These are phyloP conservation scores for Kluyveromyces lactis DNA, from an alignment of 805 yeast genomes.

Conservation along the genomic window DNA sequence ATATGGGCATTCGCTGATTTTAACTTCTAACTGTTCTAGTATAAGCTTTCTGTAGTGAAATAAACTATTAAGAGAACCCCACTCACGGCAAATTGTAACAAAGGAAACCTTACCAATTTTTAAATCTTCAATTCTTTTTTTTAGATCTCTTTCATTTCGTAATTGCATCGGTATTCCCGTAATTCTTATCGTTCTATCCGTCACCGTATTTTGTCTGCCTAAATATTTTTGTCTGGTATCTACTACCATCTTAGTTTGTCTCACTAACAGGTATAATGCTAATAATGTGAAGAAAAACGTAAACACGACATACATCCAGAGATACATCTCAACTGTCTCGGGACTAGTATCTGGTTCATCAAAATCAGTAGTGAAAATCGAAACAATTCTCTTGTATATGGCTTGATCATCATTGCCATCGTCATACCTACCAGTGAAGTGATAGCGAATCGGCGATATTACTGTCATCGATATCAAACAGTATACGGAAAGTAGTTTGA, in stretches of 20 bases:
- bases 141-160: conserved; percentile 61
- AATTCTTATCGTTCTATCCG: conserved; percentile 82
- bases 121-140: conserved; percentile 65
- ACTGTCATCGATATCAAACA: conserved; percentile 62
- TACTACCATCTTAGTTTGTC: conserved; percentile 68
- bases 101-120: conserved; percentile 75
- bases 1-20: conserved; percentile 29
- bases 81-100: conserved; percentile 76
- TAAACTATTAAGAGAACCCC: conserved; percentile 65
- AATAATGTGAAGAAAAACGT: conserved; percentile 77
- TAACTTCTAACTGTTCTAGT: conserved; percentile 51
- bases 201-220: conserved; percentile 79
- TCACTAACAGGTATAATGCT: conserved; percentile 49
- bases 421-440: conserved; percentile 74
- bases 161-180: conserved; percentile 84
- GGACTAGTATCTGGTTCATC: conserved; percentile 23
- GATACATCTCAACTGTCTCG: conserved; percentile 45
- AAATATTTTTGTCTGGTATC: conserved; percentile 69
- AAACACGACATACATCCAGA: conserved; percentile 81
- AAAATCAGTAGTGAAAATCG: conserved; percentile 13
- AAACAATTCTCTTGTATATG: conserved; percentile 2
- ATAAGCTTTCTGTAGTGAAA: conserved; percentile 50
- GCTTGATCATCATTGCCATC: conserved; percentile 36
- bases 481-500: conserved; percentile 55
- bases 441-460: conserved; percentile 78